phyloP scores from a whole-genome alignment of 1,284 basidiomycete genomes.

The Ceratobasidium sp. region DNA sequence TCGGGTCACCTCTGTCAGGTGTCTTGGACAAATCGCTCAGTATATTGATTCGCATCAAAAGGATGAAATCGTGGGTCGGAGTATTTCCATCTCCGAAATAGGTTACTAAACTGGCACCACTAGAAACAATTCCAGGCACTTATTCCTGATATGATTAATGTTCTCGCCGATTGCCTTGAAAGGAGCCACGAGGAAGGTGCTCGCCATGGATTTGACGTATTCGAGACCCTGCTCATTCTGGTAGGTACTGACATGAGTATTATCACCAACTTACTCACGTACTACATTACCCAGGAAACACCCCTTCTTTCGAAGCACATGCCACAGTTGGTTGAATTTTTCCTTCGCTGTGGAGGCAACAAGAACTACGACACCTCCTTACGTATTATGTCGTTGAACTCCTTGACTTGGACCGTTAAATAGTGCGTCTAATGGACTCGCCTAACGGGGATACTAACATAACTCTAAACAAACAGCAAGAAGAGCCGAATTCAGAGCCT shows the following conservation, averaged over 20 bases:
- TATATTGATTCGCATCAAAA: constrained; percentile 92
- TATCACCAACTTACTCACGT: not conserved
- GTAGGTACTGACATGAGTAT: constrained; percentile 58
- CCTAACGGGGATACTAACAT: constrained; percentile 5
- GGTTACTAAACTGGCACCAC: constrained; percentile 3
- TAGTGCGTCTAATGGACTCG: constrained; percentile 61
- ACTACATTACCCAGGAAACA: constrained; percentile 67
- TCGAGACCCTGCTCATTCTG: constrained; percentile 93
- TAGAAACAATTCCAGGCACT: constrained; percentile 88
- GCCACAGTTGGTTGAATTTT: constrained; percentile 86
- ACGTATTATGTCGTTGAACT: constrained; percentile 90
- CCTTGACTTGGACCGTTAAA: constrained; percentile 93
- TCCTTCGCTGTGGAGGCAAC: constrained; percentile 85
- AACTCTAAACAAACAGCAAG: constrained; percentile 65
- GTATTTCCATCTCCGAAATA: not conserved
- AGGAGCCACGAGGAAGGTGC: constrained; percentile 80
- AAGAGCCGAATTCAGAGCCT: constrained; percentile 93
- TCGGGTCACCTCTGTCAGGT: constrained; percentile 87
- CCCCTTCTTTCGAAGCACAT: constrained; percentile 90
- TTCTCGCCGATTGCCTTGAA: constrained; percentile 88
- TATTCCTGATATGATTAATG: constrained; percentile 87
- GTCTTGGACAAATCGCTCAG: constrained; percentile 87
- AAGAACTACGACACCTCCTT: constrained; percentile 78
- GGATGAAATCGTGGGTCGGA: constrained; percentile 72
- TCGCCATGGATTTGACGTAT: constrained; percentile 90